Percentiles rank a stretch among this genome's conserved stretches.
Evolutionary conservation across 2,329 filamentous ascomycete species (phyloP).

Genomic region (Microdochium nivale): DNA sequence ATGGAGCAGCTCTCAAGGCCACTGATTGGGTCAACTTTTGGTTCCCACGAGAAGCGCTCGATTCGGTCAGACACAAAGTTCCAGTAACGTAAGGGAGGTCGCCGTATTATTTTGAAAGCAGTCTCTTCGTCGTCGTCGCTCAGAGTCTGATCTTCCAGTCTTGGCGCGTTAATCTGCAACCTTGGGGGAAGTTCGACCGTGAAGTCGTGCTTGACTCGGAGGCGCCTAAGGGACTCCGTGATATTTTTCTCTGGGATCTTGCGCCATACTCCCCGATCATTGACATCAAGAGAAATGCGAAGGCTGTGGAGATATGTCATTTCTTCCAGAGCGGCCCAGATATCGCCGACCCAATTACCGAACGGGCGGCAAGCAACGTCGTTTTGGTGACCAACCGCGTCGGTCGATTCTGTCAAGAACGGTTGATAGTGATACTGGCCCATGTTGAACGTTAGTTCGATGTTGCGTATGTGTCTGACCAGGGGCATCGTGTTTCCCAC

Average conservation of each 20-base stretch:
- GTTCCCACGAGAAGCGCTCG: conserved; percentile 18
- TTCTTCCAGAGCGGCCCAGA: conserved; percentile 6
- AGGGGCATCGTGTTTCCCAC: conserved; percentile 13
- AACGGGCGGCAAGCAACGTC: neutral
- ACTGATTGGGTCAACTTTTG: conserved; percentile 7
- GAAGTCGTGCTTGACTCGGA: conserved; percentile 12
- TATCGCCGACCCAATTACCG: conserved; percentile 2
- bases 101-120: conserved; percentile 14
- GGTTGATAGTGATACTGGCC: conserved; percentile 14
- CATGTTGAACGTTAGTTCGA: conserved; percentile 18
- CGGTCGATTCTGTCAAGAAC: conserved; percentile 6
- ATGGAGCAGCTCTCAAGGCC: conserved; percentile 14
- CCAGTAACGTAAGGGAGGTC: conserved; percentile 18
- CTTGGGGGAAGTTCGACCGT: conserved; percentile 17
- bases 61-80: conserved; percentile 18
- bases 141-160: conserved; percentile 11
- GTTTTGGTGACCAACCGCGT: neutral
- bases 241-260: conserved; percentile 16
- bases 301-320: conserved; percentile 16
- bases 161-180: conserved; percentile 13
- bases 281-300: conserved; percentile 19
- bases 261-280: conserved; percentile 19
- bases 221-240: conserved; percentile 7
- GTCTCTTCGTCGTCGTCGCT: conserved; percentile 2
- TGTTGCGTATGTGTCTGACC: conserved; percentile 12